phyloP scores from a whole-genome alignment of 495 filamentous ascomycete species.

The Lasiosphaeria hispida region DNA sequence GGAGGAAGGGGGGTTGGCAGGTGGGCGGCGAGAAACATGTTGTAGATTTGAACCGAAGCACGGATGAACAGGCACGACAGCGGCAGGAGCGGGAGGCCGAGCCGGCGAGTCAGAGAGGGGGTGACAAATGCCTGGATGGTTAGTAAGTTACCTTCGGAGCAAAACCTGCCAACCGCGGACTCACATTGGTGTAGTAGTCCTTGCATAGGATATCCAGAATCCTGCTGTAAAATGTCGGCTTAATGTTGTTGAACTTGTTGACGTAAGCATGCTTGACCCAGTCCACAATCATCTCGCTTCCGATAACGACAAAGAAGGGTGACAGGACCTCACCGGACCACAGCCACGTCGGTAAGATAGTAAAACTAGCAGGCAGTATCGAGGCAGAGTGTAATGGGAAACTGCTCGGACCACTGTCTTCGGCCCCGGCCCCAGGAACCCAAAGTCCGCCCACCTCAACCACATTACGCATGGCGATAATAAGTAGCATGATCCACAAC shows the following conservation, averaged over 20 bases:
- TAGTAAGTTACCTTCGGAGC: too few relatives aligned
- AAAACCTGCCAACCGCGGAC: slow-evolving; percentile 22
- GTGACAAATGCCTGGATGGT: slow-evolving; percentile 73
- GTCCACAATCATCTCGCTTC: slow-evolving; percentile 95
- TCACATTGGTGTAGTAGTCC: slow-evolving; percentile 92
- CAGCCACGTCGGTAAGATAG: slow-evolving; percentile 76
- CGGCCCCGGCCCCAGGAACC: slow-evolving; percentile 43
- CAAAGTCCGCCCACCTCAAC: slow-evolving; percentile 81
- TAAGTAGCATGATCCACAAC: slow-evolving; percentile 92
- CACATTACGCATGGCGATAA: slow-evolving; percentile 92
- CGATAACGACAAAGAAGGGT: slow-evolving; percentile 88
- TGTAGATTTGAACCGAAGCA: slow-evolving; percentile 91
- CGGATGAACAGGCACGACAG: slow-evolving; percentile 94
- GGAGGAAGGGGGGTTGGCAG: slow-evolving; percentile 72
- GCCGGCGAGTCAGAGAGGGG: slow-evolving; percentile 75
- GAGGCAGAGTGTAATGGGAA: slow-evolving; percentile 51
- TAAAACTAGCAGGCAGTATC: slow-evolving; percentile 82
- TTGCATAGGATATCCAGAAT: slow-evolving; percentile 93
- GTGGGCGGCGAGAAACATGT: slow-evolving; percentile 92
- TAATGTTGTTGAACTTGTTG: slow-evolving; percentile 96
- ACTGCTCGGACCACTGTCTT: slow-evolving; percentile 46
- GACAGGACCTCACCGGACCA: slow-evolving; percentile 79
- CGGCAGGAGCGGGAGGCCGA: slow-evolving; percentile 90
- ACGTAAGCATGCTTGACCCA: slow-evolving; percentile 98
- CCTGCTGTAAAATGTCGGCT: slow-evolving; percentile 80